phyloP scores from a whole-genome alignment of 441 rosid genomes.

The Dalechampia spathulata region DNA sequence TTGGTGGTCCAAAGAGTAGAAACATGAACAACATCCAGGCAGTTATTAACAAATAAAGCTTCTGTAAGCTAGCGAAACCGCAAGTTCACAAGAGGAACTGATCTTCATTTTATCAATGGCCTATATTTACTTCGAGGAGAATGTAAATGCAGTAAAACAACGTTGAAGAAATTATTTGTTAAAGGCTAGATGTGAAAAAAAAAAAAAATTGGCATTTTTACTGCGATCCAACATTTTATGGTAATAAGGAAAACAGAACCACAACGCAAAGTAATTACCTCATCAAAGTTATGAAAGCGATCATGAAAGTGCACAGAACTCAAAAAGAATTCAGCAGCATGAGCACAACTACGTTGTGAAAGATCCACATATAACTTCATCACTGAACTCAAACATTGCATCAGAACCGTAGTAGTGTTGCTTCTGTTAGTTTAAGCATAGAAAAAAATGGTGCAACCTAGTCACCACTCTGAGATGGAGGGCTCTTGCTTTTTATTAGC shows the following conservation, averaged over 20 bases:
- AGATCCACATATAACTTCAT: conserved; percentile 23
- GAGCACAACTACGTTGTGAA: conserved; percentile 25
- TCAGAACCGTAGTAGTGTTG: conserved; percentile 10
- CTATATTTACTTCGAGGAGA: background rate
- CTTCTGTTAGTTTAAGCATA: conserved; percentile 8
- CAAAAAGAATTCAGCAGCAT: conserved; percentile 30
- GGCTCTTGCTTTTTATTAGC: conserved; percentile 49
- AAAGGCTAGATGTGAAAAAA: background rate
- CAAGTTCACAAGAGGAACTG: background rate
- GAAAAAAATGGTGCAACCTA: conserved; percentile 22
- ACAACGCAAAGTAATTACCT: conserved; percentile 35
- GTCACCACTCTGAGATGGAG: conserved; percentile 38
- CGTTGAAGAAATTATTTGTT: background rate
- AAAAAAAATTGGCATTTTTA: background rate
- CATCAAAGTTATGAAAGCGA: conserved; percentile 27
- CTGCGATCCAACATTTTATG: conserved; percentile 6
- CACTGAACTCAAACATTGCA: conserved; percentile 20
- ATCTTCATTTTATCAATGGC: background rate
- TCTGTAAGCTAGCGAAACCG: background rate
- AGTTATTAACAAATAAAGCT: background rate
- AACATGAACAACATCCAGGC: background rate
- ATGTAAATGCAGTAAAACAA: background rate
- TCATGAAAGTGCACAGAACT: conserved; percentile 27
- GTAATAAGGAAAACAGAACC: conserved; percentile 7
- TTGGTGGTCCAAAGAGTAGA: background rate